These are phyloP conservation scores for Malus hybrid DNA, from an alignment of 331 rosid genomes.

Conservation along the genomic window DNA sequence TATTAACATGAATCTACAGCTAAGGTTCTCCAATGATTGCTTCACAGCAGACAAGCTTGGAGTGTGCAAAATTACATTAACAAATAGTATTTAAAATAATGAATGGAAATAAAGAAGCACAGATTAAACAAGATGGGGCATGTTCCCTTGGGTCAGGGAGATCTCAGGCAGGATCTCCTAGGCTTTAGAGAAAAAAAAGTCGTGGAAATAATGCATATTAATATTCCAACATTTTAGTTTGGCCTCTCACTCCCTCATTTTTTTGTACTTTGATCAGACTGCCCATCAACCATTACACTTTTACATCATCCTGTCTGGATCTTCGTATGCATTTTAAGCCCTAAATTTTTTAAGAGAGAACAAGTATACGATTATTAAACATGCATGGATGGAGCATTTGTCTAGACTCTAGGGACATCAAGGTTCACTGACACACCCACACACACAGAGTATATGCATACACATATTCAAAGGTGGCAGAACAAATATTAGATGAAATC, in stretches of 20 bases:
- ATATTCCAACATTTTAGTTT: conserved; percentile 41
- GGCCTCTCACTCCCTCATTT: conserved; percentile 29
- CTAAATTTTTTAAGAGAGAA: neutral
- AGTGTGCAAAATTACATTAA: conserved; percentile 31
- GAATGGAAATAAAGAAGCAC: conserved; percentile 46
- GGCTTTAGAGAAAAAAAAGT: conserved; percentile 7
- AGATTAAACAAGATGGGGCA: conserved; percentile 52
- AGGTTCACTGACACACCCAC: neutral
- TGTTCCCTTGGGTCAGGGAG: conserved; percentile 61
- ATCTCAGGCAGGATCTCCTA: conserved; percentile 65
- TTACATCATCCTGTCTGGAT: conserved; percentile 34
- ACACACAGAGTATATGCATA: too few relatives aligned
- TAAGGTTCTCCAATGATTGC: conserved; percentile 45
- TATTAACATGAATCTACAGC: too few relatives aligned
- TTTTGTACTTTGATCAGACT: conserved; percentile 23
- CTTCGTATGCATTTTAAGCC: conserved; percentile 12
- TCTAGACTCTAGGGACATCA: conserved; percentile 31
- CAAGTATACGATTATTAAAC: neutral
- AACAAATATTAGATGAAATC: too few relatives aligned
- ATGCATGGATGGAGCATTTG: conserved; percentile 22
- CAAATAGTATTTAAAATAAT: conserved; percentile 11
- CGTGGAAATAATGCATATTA: conserved; percentile 21
- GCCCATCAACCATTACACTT: conserved; percentile 41
- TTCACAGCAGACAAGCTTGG: conserved; percentile 56
- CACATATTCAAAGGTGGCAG: too few relatives aligned